These are phyloP conservation scores for Pleurotus pulmonarius DNA, from an alignment of 768 basidiomycete species.

Conservation along the genomic window DNA sequence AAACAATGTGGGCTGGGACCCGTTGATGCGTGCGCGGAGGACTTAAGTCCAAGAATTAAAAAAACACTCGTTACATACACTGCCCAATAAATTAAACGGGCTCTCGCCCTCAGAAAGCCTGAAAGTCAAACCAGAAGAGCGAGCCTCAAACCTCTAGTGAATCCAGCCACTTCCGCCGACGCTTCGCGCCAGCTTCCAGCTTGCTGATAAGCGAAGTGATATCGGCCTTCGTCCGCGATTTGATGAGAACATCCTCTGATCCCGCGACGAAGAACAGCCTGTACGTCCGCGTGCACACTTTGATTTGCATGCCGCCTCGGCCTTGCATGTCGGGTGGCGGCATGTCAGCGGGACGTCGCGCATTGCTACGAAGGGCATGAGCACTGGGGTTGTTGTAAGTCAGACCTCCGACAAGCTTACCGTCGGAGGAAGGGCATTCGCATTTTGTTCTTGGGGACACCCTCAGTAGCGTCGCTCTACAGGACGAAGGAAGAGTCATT, in stretches of 20 bases:
- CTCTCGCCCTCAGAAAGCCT: too few species aligned
- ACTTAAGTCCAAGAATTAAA: too few species aligned
- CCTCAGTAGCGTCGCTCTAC: conserved; percentile 57
- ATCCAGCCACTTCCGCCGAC: conserved; percentile 36
- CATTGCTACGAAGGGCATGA: conserved; percentile 28
- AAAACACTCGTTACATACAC: too few species aligned
- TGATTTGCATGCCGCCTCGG: conserved; percentile 70
- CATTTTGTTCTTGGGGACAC: conserved; percentile 42
- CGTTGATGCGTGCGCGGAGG: too few species aligned
- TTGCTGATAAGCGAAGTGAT: conserved; percentile 24
- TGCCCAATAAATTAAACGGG: too few species aligned
- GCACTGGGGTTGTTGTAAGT: not conserved
- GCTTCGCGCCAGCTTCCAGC: conserved; percentile 26
- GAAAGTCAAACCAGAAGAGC: too few species aligned
- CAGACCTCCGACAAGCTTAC: conserved; percentile 28
- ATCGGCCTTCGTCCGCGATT: conserved; percentile 37
- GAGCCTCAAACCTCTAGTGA: not conserved
- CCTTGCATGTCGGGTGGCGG: conserved; percentile 42
- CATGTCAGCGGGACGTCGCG: conserved; percentile 30
- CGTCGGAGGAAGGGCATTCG: conserved; percentile 64
- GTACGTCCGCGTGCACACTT: conserved; percentile 81
- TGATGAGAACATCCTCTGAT: conserved; percentile 64
- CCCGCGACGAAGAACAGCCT: conserved; percentile 73
- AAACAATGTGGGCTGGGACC: too few species aligned
- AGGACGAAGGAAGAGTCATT: not conserved